These are phyloP conservation scores for Cercospora berteroae DNA, from an alignment of 2,329 filamentous ascomycete genomes.

Conservation along the genomic window DNA sequence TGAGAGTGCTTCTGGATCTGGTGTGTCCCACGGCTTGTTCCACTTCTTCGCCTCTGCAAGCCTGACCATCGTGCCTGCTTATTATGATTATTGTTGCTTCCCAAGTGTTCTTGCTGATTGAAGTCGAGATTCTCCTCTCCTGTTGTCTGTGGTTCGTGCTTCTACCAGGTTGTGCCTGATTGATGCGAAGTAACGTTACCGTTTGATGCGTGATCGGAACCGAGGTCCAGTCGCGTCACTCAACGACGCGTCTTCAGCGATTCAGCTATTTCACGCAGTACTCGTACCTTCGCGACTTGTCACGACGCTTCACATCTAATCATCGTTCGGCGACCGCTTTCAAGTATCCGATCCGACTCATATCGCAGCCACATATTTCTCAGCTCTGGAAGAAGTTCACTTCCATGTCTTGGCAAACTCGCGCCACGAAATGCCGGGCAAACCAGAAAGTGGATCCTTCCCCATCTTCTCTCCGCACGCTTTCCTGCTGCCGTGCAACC, in stretches of 20 bases:
- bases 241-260: neutral
- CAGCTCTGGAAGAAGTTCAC: neutral
- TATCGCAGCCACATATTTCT: neutral
- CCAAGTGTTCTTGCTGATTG: neutral
- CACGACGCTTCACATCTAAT: neutral
- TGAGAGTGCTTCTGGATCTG: slow-evolving; percentile 39
- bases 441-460: neutral
- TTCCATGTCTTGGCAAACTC: neutral
- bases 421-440: neutral
- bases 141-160: neutral
- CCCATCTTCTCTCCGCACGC: slow-evolving; percentile 9
- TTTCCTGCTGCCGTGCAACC: slow-evolving; percentile 1
- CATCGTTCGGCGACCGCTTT: neutral
- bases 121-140: neutral
- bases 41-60: slow-evolving; percentile 23
- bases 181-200: neutral
- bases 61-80: slow-evolving; percentile 18
- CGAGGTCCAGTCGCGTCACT: slow-evolving; percentile 7
- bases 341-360: neutral
- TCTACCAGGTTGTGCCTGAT: neutral
- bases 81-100: neutral
- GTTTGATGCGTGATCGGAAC: neutral
- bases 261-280: neutral
- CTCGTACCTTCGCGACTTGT: neutral
- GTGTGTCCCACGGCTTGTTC: slow-evolving; percentile 32